Base-by-base conservation (phyloP, 2,329 filamentous ascomycete species). In the Aspergillus ochraceoroseus region DNA sequence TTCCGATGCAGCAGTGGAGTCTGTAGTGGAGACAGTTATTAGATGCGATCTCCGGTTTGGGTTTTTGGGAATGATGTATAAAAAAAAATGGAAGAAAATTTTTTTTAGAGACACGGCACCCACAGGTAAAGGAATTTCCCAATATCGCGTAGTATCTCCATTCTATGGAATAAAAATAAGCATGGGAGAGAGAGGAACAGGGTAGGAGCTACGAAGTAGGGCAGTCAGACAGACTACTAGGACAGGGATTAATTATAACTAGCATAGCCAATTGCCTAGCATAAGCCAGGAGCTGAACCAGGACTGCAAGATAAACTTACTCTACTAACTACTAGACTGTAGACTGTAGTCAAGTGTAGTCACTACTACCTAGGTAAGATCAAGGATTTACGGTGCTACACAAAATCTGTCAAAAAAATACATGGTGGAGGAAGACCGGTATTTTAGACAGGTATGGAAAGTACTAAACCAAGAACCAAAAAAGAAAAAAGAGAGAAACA, bases 41-140 rank as follows among this genome's bases (percentile, higher is more conserved):
- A 55, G 58, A 50, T 53, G 53, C 58, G 58, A 62, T 62, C 58
- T 58, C 41, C 44, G 48, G 53, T 51, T 53, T 47, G 38, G 32
- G 37, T 34, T 41, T 28, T 51, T 42, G 32, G 27, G 41, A 45
- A 43, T 43, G 42, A 53, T 51, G 47, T 44, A 52, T 52, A 40
- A 38, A 25, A 41, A 40, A 48, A 49, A 45, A 41, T 28, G 15
- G 20, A 41, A 46, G 41, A 39, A 29, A 43, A 46, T 32, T 19
- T 40, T 25, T 32, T 19, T 40, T 25, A 39, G 47, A 25, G 28
- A 25, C 38, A 36, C 46, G 46, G 46, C 41, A 44, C 36, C 43
- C 37, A 41, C 42, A 38, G 36, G 32, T 38, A 39, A 19, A 35
- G 30, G 32, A 35, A 30, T 38, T 32, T 32, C 14, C 13, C 31